phyloP scores from a whole-genome alignment of 2,329 filamentous ascomycete genomes.

The Penicillium glabrum region DNA sequence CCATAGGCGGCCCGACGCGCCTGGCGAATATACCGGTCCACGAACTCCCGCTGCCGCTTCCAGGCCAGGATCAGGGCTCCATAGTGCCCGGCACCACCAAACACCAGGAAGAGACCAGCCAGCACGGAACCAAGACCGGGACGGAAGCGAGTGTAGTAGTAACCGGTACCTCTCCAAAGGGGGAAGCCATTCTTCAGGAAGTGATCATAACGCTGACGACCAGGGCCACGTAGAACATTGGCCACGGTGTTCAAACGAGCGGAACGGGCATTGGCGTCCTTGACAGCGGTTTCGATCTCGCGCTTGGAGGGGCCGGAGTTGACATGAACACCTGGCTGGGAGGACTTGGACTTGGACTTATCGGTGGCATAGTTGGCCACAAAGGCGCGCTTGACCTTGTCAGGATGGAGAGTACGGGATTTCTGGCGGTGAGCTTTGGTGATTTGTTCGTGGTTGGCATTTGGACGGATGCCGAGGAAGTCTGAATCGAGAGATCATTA shows the following conservation, averaged over 20 bases:
- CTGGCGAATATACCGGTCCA: constrained; percentile 86
- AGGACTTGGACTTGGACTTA: constrained; percentile 51
- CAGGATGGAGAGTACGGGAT: constrained; percentile 79
- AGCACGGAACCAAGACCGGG: constrained; percentile 86
- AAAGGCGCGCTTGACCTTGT: constrained; percentile 89
- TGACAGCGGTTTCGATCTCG: constrained; percentile 75
- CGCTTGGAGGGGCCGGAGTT: constrained; percentile 69
- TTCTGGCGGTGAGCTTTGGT: constrained; percentile 92
- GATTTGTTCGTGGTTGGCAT: constrained; percentile 81
- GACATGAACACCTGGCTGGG: constrained; percentile 64
- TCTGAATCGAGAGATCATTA: constrained; percentile 46
- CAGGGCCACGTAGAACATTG: constrained; percentile 78
- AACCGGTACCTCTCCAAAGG: constrained; percentile 93
- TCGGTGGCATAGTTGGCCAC: constrained; percentile 65
- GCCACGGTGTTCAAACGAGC: constrained; percentile 80
- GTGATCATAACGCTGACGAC: constrained; percentile 87
- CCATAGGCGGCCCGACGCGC: constrained; percentile 89
- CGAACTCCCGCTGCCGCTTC: constrained; percentile 87
- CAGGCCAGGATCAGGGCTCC: constrained; percentile 79
- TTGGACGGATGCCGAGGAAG: constrained; percentile 74
- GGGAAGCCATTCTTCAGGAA: constrained; percentile 93
- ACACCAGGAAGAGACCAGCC: constrained; percentile 74
- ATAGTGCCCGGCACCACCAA: constrained; percentile 86
- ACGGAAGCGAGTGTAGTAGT: constrained; percentile 94
- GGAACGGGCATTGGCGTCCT: constrained; percentile 79